Base-by-base conservation (phyloP, 371 early-diverging fungal genomes). In the Zychaea mexicana region DNA sequence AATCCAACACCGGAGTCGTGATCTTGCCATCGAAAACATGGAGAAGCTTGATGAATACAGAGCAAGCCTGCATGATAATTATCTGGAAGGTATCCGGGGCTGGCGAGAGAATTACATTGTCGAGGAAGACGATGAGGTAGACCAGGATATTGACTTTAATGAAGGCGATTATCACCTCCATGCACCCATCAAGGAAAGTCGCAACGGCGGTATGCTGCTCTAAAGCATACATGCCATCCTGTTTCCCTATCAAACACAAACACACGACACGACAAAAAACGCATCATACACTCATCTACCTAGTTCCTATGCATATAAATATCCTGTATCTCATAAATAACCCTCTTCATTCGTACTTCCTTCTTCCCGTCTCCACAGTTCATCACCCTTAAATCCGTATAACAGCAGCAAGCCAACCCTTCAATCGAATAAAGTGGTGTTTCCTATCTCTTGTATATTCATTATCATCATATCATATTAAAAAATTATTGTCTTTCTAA, bases 31-130 rank as follows among this genome's bases (percentile, higher is more conserved):
- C 46, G 76, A 77, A 33, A 80, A 76, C 60, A 77, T 77, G 67
- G 79, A 82, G 26, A 76, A 74, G 38, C 36, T 82, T 38, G 76
- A 77, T 31, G 79, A 73, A 54, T 82, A 82, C 49, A 59, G 74
- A 33, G 58, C 71, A 9, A 76, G 73, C 47, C 28, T 80, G 21
- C 81, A 80, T 60, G 81, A 71, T 54, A 77, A 77, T 52, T 80
- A 77, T 38, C 30, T 80, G 21, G 73, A 67, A 58, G 76, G 75
- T 8, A 65, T 77, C n/a, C 53, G 69, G 30, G 71, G 73, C 15
- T 77, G 79, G 77, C 64, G 70, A 59, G 76, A 76, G 33, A 57
- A 53, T 24, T 67, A 65, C 31, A n/a, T 67, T 10, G 36, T 64
- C n/a, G 63, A 62, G 17, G 61, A 64, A 28, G 60, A 65, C 2